Evolutionary conservation across 2,329 filamentous ascomycete genomes (phyloP), one percentile per base, ranked within the genome.

Genomic region (Microdochium bolleyi): DNA sequence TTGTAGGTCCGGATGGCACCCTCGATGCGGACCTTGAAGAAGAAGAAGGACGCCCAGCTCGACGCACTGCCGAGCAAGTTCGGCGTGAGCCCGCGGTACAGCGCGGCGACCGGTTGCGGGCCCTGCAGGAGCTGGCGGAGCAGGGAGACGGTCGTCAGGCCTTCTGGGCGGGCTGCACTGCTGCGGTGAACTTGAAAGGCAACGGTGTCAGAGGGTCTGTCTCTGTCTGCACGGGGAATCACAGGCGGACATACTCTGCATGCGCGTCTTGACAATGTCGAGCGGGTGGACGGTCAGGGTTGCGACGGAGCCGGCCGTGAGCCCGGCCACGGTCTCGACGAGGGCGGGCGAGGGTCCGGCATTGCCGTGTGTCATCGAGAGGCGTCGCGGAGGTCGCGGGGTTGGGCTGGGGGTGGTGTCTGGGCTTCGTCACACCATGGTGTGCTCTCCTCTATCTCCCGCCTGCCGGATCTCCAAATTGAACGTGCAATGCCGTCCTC

Each of bases 191-290:
- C 80, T 81, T 65, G 34, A 30, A 30, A 30, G 46, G 16, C 3
- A 22, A 44, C 48, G 16, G 49, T 54, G n/a, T 10, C 22, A 19
- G 50, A n/a, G n/a, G n/a, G n/a, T n/a, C n/a, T n/a, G n/a, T n/a
- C n/a, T n/a, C n/a, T n/a, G n/a, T n/a, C n/a, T n/a, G 32, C 30
- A 53, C 53, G 59, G 55, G 24, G 9, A 16, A 8, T 14, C 48
- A 30, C 19, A 19, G 32, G 50, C 9, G 22, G 38, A 65, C 73
- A 54, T 73, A 91, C 89, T 85, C 74, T 99, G 94, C 66, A 99
- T 84, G 58, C 94, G 87, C 56, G 92, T 97, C 78, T 99, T 99
- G 67, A 97, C 85, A 58, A 99, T 85, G 72, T 99, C 94, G 55
- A 99, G 83, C 30, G 94, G 94, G 67, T 97, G 92, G 51, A 94